A percentile compares a stretch with the other conserved stretches of the same genome.
phyloP scores from a whole-genome alignment of 305 asterid genomes.

The Fraxinus baroniana region DNA sequence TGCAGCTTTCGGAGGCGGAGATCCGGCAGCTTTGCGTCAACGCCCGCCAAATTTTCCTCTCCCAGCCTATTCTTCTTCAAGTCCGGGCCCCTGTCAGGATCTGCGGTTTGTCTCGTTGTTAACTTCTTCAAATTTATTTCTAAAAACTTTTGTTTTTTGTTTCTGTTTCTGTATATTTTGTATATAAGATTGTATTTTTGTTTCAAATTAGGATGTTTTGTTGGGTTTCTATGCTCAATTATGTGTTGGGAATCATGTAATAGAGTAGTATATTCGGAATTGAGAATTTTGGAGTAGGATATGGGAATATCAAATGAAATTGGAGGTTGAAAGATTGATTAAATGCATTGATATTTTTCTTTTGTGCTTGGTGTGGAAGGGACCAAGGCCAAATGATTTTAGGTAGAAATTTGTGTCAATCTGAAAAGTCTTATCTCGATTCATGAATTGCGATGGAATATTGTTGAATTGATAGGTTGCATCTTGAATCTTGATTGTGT shows the following conservation, averaged over 20 bases:
- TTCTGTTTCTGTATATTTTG: not conserved
- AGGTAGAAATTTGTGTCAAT: not conserved
- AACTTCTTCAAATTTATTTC: not conserved
- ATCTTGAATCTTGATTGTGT: not conserved
- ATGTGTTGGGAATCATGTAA: not conserved
- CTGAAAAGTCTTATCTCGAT: not conserved
- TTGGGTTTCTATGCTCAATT: not conserved
- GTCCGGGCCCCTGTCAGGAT: constrained; percentile 72
- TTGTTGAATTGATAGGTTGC: not conserved
- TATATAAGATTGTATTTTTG: not conserved
- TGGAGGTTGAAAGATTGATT: not conserved
- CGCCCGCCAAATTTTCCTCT: constrained; percentile 70
- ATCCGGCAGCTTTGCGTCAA: constrained; percentile 85
- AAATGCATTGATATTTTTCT: not conserved
- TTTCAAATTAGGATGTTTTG: not conserved
- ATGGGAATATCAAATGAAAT: not conserved
- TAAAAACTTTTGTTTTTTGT: too few species aligned
- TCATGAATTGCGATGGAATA: not conserved
- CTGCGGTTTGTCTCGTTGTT: constrained; percentile 45
- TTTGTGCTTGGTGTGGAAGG: not conserved
- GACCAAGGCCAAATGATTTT: not conserved
- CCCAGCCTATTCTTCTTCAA: constrained; percentile 68
- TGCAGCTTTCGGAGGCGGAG: constrained; percentile 82
- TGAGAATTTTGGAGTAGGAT: not conserved
- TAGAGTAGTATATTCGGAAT: not conserved